These are phyloP conservation scores for Handroanthus guayacan DNA, from an alignment of 257 asterid species.

Conservation along the genomic window DNA sequence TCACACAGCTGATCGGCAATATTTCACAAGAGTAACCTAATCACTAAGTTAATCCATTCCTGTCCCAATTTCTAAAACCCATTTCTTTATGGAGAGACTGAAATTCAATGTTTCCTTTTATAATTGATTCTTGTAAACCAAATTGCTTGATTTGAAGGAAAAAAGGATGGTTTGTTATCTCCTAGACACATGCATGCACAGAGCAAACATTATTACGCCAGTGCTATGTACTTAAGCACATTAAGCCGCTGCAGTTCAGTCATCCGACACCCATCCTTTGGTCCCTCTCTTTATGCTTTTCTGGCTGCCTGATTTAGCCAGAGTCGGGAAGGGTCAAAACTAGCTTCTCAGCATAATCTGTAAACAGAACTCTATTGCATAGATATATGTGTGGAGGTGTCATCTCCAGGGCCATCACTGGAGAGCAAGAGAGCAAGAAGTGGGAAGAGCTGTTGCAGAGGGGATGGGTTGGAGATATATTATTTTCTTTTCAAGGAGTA, in stretches of 20 bases:
- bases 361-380: slow-evolving; percentile 1
- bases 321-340: neutral
- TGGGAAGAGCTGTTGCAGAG: neutral
- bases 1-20: neutral
- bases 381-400: neutral
- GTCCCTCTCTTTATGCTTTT: neutral
- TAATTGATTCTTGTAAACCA: neutral
- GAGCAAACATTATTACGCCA: neutral
- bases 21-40: neutral
- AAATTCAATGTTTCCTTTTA: neutral
- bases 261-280: neutral
- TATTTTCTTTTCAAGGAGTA: neutral
- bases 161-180: neutral
- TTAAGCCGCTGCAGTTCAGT: neutral
- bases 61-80: neutral
- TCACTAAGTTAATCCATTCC: neutral
- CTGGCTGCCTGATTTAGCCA: neutral
- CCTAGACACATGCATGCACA: neutral
- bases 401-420: neutral
- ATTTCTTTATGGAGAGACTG: neutral
- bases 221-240: neutral
- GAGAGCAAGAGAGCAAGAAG: neutral
- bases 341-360: slow-evolving; percentile 6
- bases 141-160: neutral
- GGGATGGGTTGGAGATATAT: neutral